These are phyloP conservation scores for Pochonia chlamydosporia DNA, from an alignment of 2,329 filamentous ascomycete genomes.

Conservation along the genomic window DNA sequence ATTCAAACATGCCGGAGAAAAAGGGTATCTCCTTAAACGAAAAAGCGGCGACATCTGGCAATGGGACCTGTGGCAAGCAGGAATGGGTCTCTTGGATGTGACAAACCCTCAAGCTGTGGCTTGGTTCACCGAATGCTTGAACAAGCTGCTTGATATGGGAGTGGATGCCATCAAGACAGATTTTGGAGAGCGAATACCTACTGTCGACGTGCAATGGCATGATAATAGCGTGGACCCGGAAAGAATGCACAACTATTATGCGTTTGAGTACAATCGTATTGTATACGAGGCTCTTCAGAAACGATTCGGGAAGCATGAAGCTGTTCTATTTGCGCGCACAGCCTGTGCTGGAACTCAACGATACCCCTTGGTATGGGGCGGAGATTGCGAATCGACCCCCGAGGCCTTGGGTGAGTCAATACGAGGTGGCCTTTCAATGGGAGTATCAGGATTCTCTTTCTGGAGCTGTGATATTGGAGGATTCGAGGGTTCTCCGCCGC, in stretches of 20 bases:
- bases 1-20: conserved; percentile 58
- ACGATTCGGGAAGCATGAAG: conserved; percentile 44
- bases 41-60: conserved; percentile 67
- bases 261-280: conserved; percentile 65
- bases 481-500: conserved; percentile 62
- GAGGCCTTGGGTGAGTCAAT: conserved; percentile 68
- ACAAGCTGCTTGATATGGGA: conserved; percentile 60
- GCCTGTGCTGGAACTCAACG: conserved; percentile 63
- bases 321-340: conserved; percentile 61
- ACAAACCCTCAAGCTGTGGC: conserved; percentile 62
- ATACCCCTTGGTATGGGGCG: conserved; percentile 68
- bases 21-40: conserved; percentile 64
- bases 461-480: conserved; percentile 69
- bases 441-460: conserved; percentile 59
- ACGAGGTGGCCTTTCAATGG: conserved; percentile 58
- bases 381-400: conserved; percentile 68
- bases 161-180: conserved; percentile 72
- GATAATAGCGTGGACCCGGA: conserved; percentile 52
- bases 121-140: conserved; percentile 60
- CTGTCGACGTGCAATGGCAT: conserved; percentile 58
- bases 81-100: conserved; percentile 70
- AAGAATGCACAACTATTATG: conserved; percentile 73
- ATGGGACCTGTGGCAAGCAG: conserved; percentile 73
- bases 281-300: conserved; percentile 61
- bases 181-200: conserved; percentile 68